Percentiles rank a stretch among this genome's conserved stretches.
Evolutionary conservation across 495 filamentous ascomycete genomes (phyloP).

Genomic region (Trichoderma reesei): DNA sequence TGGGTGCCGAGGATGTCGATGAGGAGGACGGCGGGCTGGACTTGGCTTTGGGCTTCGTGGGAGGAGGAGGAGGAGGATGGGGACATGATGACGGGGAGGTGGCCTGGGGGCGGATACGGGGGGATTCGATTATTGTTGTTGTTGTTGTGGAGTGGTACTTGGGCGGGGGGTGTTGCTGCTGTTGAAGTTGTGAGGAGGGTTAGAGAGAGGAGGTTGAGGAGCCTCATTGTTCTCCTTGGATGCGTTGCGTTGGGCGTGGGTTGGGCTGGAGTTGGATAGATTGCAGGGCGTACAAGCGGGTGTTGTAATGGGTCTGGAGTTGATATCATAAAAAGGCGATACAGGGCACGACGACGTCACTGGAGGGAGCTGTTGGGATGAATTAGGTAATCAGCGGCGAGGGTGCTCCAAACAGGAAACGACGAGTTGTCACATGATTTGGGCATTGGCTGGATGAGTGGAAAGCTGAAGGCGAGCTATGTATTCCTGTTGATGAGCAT

Average conservation of each 20-base stretch:
- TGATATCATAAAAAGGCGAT: not conserved
- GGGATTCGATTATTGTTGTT: conserved; percentile 18
- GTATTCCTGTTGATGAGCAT: too few species aligned
- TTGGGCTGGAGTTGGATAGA: not conserved
- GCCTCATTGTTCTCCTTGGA: not conserved
- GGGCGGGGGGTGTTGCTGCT: not conserved
- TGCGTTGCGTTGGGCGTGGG: accelerated
- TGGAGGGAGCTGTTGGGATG: not conserved
- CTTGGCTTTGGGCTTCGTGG: not conserved
- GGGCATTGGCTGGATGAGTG: not conserved
- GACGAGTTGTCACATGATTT: not conserved
- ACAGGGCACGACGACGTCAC: not conserved
- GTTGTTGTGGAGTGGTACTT: not conserved
- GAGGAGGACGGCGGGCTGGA: conserved; percentile 44
- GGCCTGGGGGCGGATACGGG: not conserved
- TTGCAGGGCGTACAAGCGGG: not conserved
- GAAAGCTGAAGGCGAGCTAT: not conserved
- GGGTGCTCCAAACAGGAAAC: not conserved
- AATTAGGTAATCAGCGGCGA: not conserved
- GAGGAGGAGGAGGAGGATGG: too few species aligned
- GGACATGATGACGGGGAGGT: conserved; percentile 17
- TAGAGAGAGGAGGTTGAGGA: not conserved
- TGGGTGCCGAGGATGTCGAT: conserved; percentile 81
- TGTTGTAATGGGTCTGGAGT: not conserved
- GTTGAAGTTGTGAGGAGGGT: not conserved